Conservation (phyloP, 495 filamentous ascomycete species). For the Xylaria venustula region DNA sequence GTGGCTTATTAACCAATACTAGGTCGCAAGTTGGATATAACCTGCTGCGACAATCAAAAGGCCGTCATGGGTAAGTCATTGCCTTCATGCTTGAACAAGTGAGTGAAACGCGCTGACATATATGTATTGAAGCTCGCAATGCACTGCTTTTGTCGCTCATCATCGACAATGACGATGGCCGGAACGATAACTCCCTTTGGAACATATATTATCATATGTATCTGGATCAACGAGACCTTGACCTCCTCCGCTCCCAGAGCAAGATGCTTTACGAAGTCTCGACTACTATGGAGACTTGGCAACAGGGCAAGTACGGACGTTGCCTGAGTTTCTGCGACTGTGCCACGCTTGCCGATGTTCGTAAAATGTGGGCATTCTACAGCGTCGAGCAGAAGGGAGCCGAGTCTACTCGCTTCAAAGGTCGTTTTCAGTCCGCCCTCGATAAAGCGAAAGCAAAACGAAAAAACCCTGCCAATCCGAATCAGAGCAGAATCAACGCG, state of each 20-base stretch:
- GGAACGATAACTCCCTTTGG: slow-evolving; percentile 10
- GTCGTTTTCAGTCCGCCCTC: background rate
- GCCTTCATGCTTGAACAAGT: too few relatives aligned
- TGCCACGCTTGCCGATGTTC: slow-evolving; percentile 15
- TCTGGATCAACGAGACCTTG: too few relatives aligned
- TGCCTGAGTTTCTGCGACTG: slow-evolving; percentile 26
- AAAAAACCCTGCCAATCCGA: too few relatives aligned
- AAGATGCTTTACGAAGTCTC: slow-evolving; percentile 18
- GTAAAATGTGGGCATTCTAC: too few relatives aligned
- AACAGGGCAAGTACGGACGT: slow-evolving; percentile 19
- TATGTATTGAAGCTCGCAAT: slow-evolving; percentile 25
- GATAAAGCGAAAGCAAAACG: too few relatives aligned
- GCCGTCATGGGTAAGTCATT: slow-evolving; percentile 22
- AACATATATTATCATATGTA: too few relatives aligned
- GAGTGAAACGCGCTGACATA: too few relatives aligned
- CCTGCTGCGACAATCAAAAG: slow-evolving; percentile 25
- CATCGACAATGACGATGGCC: slow-evolving; percentile 14
- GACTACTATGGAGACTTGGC: slow-evolving; percentile 19
- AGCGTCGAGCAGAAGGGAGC: too few relatives aligned
- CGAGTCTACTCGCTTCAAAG: background rate
- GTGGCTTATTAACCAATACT: background rate
- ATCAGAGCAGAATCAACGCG: background rate
- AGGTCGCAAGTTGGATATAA: slow-evolving; percentile 27
- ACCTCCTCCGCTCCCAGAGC: too few relatives aligned
- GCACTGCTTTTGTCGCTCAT: slow-evolving; percentile 27